A percentile compares a stretch with the other conserved stretches of the same genome.
Evolutionary conservation across 108 stramenopile genomes (phyloP).

Genomic region (Cyclotella cryptica): DNA sequence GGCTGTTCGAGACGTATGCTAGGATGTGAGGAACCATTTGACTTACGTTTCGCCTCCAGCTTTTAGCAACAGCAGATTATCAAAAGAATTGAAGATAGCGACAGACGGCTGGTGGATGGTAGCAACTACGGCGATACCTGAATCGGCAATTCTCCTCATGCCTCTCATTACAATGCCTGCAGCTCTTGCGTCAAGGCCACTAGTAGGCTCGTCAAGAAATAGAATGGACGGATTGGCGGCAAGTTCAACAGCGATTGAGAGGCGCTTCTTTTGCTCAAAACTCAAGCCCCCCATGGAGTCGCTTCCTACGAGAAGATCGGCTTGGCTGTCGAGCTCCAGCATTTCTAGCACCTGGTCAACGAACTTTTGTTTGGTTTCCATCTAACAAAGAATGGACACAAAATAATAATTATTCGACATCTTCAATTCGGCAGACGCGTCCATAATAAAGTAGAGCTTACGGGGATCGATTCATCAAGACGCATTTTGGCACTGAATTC

Average conservation of each 20-base stretch:
- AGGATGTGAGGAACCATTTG: too few relatives aligned
- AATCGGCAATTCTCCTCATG: conserved; percentile 66
- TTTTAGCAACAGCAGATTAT: conserved; percentile 76
- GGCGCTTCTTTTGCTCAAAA: conserved; percentile 80
- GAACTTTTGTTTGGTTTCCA: conserved; percentile 55
- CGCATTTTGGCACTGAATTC: conserved; percentile 86
- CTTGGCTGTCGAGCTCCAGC: conserved; percentile 61
- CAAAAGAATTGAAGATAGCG: conserved; percentile 83
- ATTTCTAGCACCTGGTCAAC: conserved; percentile 72
- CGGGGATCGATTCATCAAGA: conserved; percentile 63
- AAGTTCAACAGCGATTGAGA: conserved; percentile 81
- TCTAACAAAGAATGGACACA: neutral
- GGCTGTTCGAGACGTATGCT: neutral
- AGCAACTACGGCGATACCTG: conserved; percentile 69
- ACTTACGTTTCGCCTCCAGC: conserved; percentile 73
- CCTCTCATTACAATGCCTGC: conserved; percentile 68
- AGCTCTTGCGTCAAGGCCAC: conserved; percentile 67
- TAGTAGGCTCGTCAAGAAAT: conserved; percentile 46
- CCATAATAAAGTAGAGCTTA: neutral
- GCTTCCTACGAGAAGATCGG: conserved; percentile 72
- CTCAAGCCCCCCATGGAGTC: conserved; percentile 53
- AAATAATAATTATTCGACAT: neutral
- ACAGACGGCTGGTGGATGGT: conserved; percentile 91
- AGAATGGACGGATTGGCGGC: conserved; percentile 57
- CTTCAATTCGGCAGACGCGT: neutral